A percentile compares a stretch with the other conserved stretches of the same genome.
These are phyloP conservation scores for Leucocoprinus birnbaumii DNA, from an alignment of 768 basidiomycete genomes.

Conservation along the genomic window DNA sequence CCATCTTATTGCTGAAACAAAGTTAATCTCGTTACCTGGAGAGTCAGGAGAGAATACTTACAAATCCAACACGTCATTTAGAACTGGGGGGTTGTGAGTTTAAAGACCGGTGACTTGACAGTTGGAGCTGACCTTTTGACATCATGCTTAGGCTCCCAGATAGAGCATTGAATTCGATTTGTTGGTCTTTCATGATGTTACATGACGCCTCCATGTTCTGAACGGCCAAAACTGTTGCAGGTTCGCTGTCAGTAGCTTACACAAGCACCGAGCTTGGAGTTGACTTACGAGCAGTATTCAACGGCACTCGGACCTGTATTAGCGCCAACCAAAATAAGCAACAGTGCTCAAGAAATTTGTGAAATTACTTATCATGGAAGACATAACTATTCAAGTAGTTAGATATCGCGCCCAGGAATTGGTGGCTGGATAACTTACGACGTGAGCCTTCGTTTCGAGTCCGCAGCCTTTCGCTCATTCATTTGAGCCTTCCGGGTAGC, in stretches of 20 bases:
- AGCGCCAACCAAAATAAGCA: conserved; percentile 13
- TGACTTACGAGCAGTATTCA: conserved; percentile 67
- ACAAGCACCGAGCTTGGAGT: background rate
- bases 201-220: conserved; percentile 89
- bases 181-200: conserved; percentile 68
- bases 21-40: background rate
- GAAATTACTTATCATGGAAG: conserved; percentile 65
- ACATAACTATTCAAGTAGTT: conserved; percentile 48
- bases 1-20: conserved; percentile 69
- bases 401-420: background rate
- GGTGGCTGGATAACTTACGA: conserved; percentile 45
- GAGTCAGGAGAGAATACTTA: conserved; percentile 31
- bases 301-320: conserved; percentile 74
- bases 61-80: conserved; percentile 83
- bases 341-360: background rate
- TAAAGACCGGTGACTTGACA: conserved; percentile 2
- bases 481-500: conserved; percentile 76
- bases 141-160: conserved; percentile 84
- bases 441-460: conserved; percentile 79
- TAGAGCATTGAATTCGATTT: conserved; percentile 86
- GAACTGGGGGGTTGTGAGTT: conserved; percentile 35
- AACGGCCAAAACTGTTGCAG: conserved; percentile 63
- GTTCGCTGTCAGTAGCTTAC: background rate
- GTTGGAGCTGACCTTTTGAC: conserved; percentile 60
- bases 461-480: conserved; percentile 71